phyloP scores from a whole-genome alignment of 495 filamentous ascomycete species.

The Lepidopterella palustris region DNA sequence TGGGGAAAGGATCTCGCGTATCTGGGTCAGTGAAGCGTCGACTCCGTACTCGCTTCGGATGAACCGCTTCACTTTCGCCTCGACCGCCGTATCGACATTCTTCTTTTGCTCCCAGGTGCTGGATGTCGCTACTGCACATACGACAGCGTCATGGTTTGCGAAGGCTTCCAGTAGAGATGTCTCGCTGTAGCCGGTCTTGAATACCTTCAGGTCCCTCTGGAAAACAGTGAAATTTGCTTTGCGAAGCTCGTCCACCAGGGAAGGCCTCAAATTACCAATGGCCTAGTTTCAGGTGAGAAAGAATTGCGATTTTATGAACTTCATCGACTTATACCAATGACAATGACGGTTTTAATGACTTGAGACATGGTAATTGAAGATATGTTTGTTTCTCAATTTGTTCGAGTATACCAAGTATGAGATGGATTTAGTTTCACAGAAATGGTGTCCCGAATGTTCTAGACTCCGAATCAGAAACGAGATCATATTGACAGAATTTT shows the following conservation, averaged over 20 bases:
- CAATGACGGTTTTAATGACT: conserved; percentile 8
- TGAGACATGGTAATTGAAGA: no score
- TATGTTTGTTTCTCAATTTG: no score
- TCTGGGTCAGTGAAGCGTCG: conserved; percentile 8
- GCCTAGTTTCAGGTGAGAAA: neutral
- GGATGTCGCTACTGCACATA: conserved; percentile 32
- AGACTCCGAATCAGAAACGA: no score
- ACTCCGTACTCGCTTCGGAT: conserved; percentile 48
- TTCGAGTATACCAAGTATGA: no score
- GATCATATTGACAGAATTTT: no score
- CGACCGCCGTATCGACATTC: conserved; percentile 48
- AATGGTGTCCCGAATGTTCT: no score
- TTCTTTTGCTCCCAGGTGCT: conserved; percentile 35
- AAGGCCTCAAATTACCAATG: neutral
- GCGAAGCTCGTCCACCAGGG: conserved; percentile 10
- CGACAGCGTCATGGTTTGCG: conserved; percentile 37
- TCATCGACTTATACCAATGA: conserved; percentile 21
- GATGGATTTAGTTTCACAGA: no score
- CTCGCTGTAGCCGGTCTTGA: conserved; percentile 3
- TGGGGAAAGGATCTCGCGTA: neutral
- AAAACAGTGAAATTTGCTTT: conserved; percentile 16
- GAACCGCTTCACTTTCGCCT: conserved; percentile 49
- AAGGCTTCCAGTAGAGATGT: conserved; percentile 22
- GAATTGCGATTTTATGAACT: conserved; percentile 22
- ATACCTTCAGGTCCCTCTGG: neutral